These are phyloP conservation scores for Laguncularia racemosa DNA, from an alignment of 345 rosid genomes.

Conservation along the genomic window DNA sequence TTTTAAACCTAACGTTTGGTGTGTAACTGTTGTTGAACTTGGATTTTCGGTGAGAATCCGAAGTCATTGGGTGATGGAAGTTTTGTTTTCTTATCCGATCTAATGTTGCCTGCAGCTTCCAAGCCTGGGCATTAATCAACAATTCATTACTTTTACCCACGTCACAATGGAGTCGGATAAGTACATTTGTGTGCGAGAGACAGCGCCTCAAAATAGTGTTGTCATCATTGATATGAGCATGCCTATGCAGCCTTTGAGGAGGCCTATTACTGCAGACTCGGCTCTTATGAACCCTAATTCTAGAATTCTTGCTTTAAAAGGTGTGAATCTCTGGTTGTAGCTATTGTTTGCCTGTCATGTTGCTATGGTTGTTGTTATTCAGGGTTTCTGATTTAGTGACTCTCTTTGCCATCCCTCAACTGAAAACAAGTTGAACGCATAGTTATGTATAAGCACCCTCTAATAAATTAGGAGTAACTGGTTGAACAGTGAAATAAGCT, in stretches of 20 bases:
- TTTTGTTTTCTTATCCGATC: constrained; percentile 17
- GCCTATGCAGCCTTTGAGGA: constrained; percentile 94
- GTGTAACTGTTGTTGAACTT: background rate
- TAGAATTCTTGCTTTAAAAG: constrained; percentile 79
- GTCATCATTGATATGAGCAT: constrained; percentile 88
- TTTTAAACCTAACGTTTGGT: too few species aligned
- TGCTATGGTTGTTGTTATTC: background rate
- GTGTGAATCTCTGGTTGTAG: constrained; percentile 15
- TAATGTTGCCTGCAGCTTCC: constrained; percentile 51
- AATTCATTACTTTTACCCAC: constrained; percentile 82
- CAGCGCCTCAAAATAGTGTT: constrained; percentile 95
- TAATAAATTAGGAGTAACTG: too few species aligned
- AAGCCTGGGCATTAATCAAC: constrained; percentile 76
- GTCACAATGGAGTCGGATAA: constrained; percentile 98
- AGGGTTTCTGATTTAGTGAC: constrained; percentile 1
- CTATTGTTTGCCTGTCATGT: background rate
- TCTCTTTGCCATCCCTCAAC: background rate
- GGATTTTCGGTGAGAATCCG: constrained; percentile 2
- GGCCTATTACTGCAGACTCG: constrained; percentile 95
- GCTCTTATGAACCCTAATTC: constrained; percentile 93
- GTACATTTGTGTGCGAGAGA: constrained; percentile 94
- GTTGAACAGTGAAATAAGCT: too few species aligned
- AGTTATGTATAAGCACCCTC: too few species aligned
- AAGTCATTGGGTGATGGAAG: constrained; percentile 7
- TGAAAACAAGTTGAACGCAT: too few species aligned